Conservation (phyloP, 805 yeast genomes). For the Saccharomycopsis sp. region DNA sequence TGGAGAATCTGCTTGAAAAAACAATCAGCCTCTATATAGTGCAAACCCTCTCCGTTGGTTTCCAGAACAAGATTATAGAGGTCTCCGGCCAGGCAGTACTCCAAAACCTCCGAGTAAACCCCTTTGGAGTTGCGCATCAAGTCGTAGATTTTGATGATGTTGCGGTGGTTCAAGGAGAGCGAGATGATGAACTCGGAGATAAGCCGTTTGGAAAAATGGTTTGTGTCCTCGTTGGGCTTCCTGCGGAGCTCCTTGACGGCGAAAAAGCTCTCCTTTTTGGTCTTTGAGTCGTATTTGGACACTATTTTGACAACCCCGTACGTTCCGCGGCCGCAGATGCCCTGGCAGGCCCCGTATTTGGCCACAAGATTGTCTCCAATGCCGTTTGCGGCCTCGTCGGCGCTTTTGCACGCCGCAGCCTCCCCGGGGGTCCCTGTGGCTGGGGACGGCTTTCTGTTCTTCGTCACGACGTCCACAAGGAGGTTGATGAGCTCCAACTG, state of each 20-base stretch:
- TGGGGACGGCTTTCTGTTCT: constrained; percentile 32
- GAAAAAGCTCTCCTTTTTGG: constrained; percentile 41
- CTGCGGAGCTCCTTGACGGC: constrained; percentile 75
- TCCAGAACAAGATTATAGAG: constrained; percentile 52
- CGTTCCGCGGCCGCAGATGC: constrained; percentile 72
- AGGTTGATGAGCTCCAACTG: constrained; percentile 43
- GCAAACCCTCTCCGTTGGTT: constrained; percentile 45
- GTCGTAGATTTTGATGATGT: constrained; percentile 72
- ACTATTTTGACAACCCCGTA: constrained; percentile 86
- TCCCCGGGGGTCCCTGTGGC: constrained; percentile 23
- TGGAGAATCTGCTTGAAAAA: constrained; percentile 78
- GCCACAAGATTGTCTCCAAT: constrained; percentile 28
- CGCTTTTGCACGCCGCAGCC: constrained; percentile 8
- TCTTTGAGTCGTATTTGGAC: constrained; percentile 35
- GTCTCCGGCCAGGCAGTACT: constrained; percentile 87
- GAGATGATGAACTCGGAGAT: constrained; percentile 90
- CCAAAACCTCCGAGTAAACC: constrained; percentile 87
- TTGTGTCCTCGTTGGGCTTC: constrained; percentile 49
- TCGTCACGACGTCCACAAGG: constrained; percentile 41
- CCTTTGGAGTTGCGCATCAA: constrained; percentile 69
- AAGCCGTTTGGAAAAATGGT: constrained; percentile 59
- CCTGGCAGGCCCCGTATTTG: constrained; percentile 46
- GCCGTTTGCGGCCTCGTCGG: constrained; percentile 25
- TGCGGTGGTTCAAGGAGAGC: constrained; percentile 65
- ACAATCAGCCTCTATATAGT: constrained; percentile 74